Percentiles rank a stretch among this genome's conserved stretches.
phyloP scores from a whole-genome alignment of 305 asterid species.

The Fraxinus velutina region DNA sequence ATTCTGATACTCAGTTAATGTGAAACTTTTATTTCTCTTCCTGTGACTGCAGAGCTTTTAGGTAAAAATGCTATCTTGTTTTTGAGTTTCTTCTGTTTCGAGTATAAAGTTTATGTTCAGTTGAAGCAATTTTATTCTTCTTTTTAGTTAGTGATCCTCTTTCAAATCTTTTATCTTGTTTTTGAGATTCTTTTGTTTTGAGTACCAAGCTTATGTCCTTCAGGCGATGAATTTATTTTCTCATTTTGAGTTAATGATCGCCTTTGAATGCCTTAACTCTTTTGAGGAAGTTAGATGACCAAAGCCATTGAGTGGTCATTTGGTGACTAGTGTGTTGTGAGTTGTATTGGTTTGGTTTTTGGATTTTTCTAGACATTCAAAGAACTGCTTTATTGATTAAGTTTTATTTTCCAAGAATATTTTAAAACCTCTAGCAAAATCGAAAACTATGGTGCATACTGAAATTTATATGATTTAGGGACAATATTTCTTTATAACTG shows the following conservation, averaged over 20 bases:
- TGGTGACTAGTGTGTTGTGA: background rate
- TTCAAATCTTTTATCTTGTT: no score
- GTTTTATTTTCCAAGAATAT: no score
- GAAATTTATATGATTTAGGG: no score
- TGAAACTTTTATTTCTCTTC: background rate
- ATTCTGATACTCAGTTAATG: background rate
- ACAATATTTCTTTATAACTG: background rate
- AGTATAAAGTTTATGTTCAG: no score
- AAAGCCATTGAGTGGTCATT: background rate
- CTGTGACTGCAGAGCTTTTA: background rate
- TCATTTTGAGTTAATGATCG: background rate
- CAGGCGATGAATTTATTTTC: background rate
- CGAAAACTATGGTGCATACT: no score
- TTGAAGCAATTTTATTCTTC: no score
- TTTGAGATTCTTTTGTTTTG: background rate
- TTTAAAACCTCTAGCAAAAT: no score
- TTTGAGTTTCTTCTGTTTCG: no score
- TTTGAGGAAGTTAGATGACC: background rate
- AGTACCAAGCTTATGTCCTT: background rate
- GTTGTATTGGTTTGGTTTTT: background rate
- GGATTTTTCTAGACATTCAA: no score
- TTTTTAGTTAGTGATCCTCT: no score
- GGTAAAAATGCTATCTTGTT: background rate
- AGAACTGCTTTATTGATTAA: no score
- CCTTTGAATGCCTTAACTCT: background rate